phyloP scores from a whole-genome alignment of 176 grass and related monocot species.

The Ampelocalamus luodianensis region DNA sequence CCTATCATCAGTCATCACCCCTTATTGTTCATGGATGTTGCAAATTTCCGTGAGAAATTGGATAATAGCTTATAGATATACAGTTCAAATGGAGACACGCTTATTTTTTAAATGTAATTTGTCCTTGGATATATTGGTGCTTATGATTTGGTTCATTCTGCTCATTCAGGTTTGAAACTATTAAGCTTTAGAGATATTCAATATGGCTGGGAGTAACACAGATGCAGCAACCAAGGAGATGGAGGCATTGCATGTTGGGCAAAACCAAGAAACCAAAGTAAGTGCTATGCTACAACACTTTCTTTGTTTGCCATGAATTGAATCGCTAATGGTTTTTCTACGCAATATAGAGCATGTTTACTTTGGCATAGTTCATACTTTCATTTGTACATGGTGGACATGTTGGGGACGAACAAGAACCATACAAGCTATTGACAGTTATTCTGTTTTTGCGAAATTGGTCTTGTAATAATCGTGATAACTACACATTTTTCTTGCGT shows the following conservation, averaged over 20 bases:
- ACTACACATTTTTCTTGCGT: neutral
- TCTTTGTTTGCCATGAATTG: neutral
- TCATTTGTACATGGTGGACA: neutral
- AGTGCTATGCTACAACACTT: neutral
- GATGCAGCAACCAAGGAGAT: conserved; percentile 44
- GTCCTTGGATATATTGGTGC: neutral
- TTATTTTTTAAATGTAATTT: conserved; percentile 12
- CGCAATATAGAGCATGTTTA: neutral
- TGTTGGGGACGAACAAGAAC: neutral
- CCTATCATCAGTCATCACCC: neutral
- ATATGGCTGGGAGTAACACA: conserved; percentile 27
- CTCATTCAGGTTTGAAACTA: conserved; percentile 28
- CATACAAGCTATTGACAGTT: neutral
- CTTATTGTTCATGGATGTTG: neutral
- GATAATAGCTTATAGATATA: neutral
- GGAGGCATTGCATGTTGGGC: conserved; percentile 41
- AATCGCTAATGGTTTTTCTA: neutral
- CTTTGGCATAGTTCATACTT: conserved; percentile 3
- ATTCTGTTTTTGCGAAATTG: neutral
- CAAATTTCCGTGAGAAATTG: neutral
- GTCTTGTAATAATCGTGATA: neutral
- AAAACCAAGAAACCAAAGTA: conserved; percentile 40
- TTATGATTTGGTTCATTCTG: conserved; percentile 30
- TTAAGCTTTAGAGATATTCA: conserved; percentile 2
- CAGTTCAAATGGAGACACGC: neutral